Conservation (phyloP, 2,329 filamentous ascomycete species). For the Alternaria rosae region DNA sequence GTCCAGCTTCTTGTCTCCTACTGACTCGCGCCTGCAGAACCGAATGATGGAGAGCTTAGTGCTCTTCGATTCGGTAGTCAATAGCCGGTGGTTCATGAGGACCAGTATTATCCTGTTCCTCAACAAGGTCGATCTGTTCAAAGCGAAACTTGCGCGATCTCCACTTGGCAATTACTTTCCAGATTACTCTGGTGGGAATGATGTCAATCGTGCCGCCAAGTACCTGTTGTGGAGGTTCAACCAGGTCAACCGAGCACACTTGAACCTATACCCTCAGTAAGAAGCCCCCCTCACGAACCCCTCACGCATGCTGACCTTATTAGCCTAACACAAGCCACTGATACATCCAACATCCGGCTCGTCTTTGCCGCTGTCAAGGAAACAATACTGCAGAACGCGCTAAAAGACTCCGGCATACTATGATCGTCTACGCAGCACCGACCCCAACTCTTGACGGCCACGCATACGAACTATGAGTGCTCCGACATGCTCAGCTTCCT, state of each 20-base stretch:
- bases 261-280: slow-evolving; percentile 95
- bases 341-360: slow-evolving; percentile 96
- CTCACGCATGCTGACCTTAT: slow-evolving; percentile 18
- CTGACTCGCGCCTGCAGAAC: slow-evolving; percentile 67
- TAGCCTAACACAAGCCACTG: slow-evolving; percentile 96
- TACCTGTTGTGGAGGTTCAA: slow-evolving; percentile 99
- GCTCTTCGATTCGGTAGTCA: slow-evolving; percentile 97
- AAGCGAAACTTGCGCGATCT: slow-evolving; percentile 88
- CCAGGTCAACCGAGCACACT: slow-evolving; percentile 93
- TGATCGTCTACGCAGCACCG: slow-evolving; percentile 33
- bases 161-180: slow-evolving; percentile 95
- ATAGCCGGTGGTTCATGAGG: slow-evolving; percentile 98
- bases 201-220: slow-evolving; percentile 97
- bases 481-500: slow-evolving; percentile 10
- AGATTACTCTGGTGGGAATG: slow-evolving; percentile 96
- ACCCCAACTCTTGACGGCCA: slow-evolving; percentile 36
- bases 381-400: slow-evolving; percentile 96
- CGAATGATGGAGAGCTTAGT: slow-evolving; percentile 99
- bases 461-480: slow-evolving; percentile 35
- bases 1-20: slow-evolving; percentile 12
- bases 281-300: neutral
- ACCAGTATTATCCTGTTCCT: slow-evolving; percentile 98
- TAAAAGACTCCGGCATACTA: slow-evolving; percentile 97
- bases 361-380: slow-evolving; percentile 99
- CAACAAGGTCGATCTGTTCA: slow-evolving; percentile 99